phyloP scores from a whole-genome alignment of 257 asterid species.

The Agastache rugosa region DNA sequence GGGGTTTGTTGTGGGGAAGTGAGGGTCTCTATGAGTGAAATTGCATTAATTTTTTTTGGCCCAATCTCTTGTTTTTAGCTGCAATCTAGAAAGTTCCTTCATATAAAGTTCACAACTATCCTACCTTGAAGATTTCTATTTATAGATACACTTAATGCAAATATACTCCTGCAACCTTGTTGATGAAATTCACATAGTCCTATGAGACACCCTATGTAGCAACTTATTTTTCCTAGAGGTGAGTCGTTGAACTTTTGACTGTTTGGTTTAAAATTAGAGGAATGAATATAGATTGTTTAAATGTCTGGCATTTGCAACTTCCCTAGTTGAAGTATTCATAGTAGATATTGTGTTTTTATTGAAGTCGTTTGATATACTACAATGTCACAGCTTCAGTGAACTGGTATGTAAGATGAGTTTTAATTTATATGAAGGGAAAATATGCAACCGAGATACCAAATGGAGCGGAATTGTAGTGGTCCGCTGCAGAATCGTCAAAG shows the following conservation, averaged over 20 bases:
- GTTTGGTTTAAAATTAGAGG: slow-evolving; percentile 14
- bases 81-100: not conserved
- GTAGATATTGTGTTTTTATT: slow-evolving; percentile 11
- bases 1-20: slow-evolving; percentile 16
- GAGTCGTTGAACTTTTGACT: slow-evolving; percentile 6
- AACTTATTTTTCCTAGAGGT: slow-evolving; percentile 11
- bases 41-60: not conserved
- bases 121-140: not conserved
- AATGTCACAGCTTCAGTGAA: not conserved
- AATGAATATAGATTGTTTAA: not conserved
- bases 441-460: slow-evolving; percentile 59
- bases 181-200: slow-evolving; percentile 17
- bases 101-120: not conserved
- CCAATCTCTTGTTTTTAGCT: slow-evolving; percentile 7
- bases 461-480: slow-evolving; percentile 77
- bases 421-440: slow-evolving; percentile 65
- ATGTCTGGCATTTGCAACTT: slow-evolving; percentile 2
- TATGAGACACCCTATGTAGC: not conserved
- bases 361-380: slow-evolving; percentile 16
- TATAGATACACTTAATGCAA: not conserved
- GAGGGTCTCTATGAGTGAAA: not conserved
- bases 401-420: slow-evolving; percentile 24
- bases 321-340: not conserved
- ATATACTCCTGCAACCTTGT: slow-evolving; percentile 1
- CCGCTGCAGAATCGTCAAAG: slow-evolving; percentile 81